phyloP scores from a whole-genome alignment of 1,284 basidiomycete genomes.

The Sphaerobolus stellatus region DNA sequence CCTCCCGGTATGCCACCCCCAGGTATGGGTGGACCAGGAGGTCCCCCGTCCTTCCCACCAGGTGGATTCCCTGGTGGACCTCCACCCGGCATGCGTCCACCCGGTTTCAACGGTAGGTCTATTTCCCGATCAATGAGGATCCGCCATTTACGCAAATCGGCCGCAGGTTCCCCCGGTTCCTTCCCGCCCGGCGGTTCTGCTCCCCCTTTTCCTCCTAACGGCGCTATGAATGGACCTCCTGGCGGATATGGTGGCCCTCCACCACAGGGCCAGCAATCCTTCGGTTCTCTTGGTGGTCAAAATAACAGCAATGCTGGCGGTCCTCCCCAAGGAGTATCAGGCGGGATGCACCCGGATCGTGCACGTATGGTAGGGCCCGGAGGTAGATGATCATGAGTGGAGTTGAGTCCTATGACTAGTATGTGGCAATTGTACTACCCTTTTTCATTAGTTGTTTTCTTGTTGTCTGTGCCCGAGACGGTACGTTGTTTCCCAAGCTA shows the following conservation, averaged over 20 bases:
- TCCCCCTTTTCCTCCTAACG: constrained; percentile 5
- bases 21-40: constrained; percentile 7
- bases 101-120: constrained; percentile 5
- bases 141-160: neutral
- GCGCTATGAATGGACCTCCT: neutral
- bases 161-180: neutral
- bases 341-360: neutral
- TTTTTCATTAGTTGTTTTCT: neutral
- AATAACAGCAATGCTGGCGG: neutral
- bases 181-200: neutral
- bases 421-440: constrained; percentile 1
- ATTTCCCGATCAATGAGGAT: neutral
- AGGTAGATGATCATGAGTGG: neutral
- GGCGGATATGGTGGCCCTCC: neutral
- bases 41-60: constrained; percentile 7
- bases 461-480: neutral
- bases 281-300: neutral
- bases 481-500: too few species aligned
- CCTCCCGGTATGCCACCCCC: constrained; percentile 12
- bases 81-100: constrained; percentile 8
- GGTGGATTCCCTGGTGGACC: constrained; percentile 9
- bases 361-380: neutral
- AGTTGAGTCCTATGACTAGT: neutral
- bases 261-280: neutral
- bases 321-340: constrained; percentile 19